Base-by-base conservation (phyloP, 2,329 filamentous ascomycete genomes). In the Aspergillus japonicus region DNA sequence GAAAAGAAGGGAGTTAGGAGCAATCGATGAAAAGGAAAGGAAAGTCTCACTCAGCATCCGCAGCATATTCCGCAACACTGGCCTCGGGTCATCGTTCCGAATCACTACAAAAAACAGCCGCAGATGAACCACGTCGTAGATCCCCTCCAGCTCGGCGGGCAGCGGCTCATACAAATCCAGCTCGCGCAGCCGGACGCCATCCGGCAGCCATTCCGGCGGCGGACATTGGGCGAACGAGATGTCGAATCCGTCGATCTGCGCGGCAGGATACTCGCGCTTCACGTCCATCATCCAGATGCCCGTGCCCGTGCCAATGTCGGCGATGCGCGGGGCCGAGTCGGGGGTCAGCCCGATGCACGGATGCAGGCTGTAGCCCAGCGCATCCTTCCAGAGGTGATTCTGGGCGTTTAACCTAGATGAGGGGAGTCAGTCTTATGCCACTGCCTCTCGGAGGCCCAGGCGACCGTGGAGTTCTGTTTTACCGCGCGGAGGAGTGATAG, bases 141-240 rank as follows among this genome's bases (percentile, higher is more conserved):
- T 16, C 5, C 35, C 35, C 14, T 54, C 12, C 6, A 54, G 51
- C 4, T 54, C 51, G 8, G 33, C 35, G 2, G 51, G 51, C 21
- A 54, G 23, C 6, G 33, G 4, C 51, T 54, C 29, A 21, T 54
- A 54, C 3, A 54, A n/a, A 5, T 54, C 51, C 24, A 54, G 31
- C 5, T 12, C 24, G 1, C 51, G 51, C 10, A 54, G 21, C 3
- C 21, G 24, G 3, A 35, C 24, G 7, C 24, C 39, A 33, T 54
- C 23, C 19, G 51, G 51, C 19, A 54, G 33, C 51, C 31, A 54
- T 12, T 54, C 29, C 33, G 51, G 8, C 5, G 19, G 51, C 10
- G 51, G 51, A 54, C 51, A 54, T 21, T 54, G 51, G 26, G 33
- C 51, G 21, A 54, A 44, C 10, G 51, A 54, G 12, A 54, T n/a